Evolutionary conservation across 192 early-diverging fungal genomes (phyloP), one percentile per base, ranked within the genome.

Genomic region (Coemansia sp.): DNA sequence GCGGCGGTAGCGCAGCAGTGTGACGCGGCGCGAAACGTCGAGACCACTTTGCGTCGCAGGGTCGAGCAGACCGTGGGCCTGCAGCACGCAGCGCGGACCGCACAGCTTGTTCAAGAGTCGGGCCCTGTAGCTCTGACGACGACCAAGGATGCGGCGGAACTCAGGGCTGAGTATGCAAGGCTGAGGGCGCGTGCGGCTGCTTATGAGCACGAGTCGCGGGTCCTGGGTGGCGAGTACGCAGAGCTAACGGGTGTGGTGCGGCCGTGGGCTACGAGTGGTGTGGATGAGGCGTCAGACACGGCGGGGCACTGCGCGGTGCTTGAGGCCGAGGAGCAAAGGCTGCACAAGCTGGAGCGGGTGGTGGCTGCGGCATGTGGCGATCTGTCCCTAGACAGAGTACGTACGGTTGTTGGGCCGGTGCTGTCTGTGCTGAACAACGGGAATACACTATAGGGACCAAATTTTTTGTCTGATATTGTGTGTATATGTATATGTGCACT

Each of bases 341-440:
- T 84, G 63, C 71, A 64, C 49, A 84, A 84, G 74, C 63, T 84
- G 12, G 82, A 84, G 71, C 78, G 78, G n/a, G 82, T 84, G 7
- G 78, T 84, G 34, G 49, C 78, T 15, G 82, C 82, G 16, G 82
- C 82, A 10, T 84, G 82, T 46, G 82, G 82, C 34, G 78, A 84
- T 38, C 43, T 84, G 74, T 31, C 82, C n/a, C 65, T 84, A 38
- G 82, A 84, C 69, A 58, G 71, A 15, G 82, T 84, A 62, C 74
- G 82, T 22, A 74, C 73, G 6, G 82, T 79, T 8, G 82, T 84
- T 53, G 77, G 74, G 15, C 82, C 82, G 1, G 82, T 84, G 39
- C 65, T 83, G 39, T 83, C 80, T 20, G 75, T 83, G 43, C 76
- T 83, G 8, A 83, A 83, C 67, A 69, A 75, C 73, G 80, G 80